Evolutionary conservation across 2,329 filamentous ascomycete genomes (phyloP).

Genomic region (Botrytis sinoallii): DNA sequence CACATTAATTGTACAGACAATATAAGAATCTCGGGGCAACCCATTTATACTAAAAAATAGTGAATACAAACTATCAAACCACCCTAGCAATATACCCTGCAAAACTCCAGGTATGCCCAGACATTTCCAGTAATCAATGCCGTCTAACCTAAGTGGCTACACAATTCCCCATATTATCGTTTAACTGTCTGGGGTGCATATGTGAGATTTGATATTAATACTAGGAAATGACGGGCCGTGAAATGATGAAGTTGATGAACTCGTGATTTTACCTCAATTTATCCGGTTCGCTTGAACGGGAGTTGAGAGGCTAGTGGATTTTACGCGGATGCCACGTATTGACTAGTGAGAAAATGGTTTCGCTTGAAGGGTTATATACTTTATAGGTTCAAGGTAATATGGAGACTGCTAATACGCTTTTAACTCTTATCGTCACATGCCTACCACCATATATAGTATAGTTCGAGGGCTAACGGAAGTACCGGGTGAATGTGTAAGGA

Average conservation of each 20-base stretch:
- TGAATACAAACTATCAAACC: neutral
- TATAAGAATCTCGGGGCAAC: neutral
- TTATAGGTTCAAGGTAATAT: neutral
- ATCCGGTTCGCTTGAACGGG: slow-evolving; percentile 7
- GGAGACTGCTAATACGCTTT: neutral
- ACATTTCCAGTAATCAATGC: neutral
- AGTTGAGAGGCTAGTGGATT: neutral
- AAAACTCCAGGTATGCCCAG: neutral
- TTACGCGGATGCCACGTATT: slow-evolving; percentile 4
- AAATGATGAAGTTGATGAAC: slow-evolving; percentile 11
- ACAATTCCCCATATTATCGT: neutral
- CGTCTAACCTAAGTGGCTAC: neutral
- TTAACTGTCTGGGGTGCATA: neutral
- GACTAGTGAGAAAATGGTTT: neutral
- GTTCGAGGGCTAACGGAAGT: neutral
- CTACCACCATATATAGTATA: neutral
- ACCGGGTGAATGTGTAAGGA: neutral
- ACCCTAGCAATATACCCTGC: neutral
- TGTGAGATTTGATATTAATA: slow-evolving; percentile 2
- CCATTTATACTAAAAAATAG: neutral
- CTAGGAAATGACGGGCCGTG: slow-evolving; percentile 15
- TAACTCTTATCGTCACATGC: neutral
- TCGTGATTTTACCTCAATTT: slow-evolving; percentile 7
- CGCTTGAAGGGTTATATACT: neutral
- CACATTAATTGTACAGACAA: neutral